Conservation (phyloP, 1,284 basidiomycete species). For the Malassezia obtusa region DNA sequence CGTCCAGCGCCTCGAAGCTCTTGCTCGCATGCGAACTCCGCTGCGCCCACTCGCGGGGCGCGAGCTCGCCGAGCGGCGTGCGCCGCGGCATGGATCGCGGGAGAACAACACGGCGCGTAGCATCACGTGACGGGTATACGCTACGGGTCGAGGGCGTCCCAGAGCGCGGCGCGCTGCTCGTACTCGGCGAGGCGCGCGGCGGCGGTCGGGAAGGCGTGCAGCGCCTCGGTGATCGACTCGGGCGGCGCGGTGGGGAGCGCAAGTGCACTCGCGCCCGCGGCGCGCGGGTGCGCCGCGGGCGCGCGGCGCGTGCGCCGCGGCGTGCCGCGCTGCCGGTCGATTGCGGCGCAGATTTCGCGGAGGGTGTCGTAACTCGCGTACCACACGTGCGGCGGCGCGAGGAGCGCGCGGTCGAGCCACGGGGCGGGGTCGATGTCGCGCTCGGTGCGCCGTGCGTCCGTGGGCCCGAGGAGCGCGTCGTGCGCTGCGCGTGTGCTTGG, state of each 20-base stretch:
- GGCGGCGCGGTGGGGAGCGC: neutral
- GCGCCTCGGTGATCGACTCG: neutral
- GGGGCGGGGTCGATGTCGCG: neutral
- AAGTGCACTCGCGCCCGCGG: neutral
- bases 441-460: neutral
- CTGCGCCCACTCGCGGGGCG: neutral
- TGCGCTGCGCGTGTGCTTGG: neutral
- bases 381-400: neutral
- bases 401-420: neutral
- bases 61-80: constrained; percentile 9
- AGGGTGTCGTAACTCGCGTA: constrained; percentile 9
- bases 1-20: no score
- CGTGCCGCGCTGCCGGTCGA: neutral
- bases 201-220: constrained; percentile 3
- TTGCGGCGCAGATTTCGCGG: neutral
- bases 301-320: neutral
- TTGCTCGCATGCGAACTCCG: neutral
- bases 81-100: neutral
- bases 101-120: neutral
- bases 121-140: constrained; percentile 2
- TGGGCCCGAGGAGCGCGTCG: neutral
- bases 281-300: neutral
- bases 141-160: neutral
- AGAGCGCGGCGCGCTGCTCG: constrained; percentile 1
- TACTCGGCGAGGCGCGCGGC: constrained; percentile 6